These are phyloP conservation scores for Penicillium polonicum DNA, from an alignment of 2,329 filamentous ascomycete genomes.

Conservation along the genomic window DNA sequence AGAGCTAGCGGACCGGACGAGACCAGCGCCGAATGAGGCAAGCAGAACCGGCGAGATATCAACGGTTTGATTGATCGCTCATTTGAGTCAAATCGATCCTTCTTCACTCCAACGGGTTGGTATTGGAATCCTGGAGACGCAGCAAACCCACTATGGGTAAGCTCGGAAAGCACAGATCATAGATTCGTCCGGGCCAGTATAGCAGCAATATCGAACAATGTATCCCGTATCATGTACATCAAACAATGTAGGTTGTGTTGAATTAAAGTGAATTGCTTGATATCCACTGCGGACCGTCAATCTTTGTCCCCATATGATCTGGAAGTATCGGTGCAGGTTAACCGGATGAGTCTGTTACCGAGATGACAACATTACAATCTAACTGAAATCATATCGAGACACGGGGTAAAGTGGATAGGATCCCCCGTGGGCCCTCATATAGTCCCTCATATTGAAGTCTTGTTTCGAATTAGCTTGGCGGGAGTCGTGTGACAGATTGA, in stretches of 20 bases:
- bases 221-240: neutral
- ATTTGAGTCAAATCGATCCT: neutral
- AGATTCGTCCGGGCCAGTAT: neutral
- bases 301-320: neutral
- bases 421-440: neutral
- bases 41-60: slow-evolving; percentile 9
- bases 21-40: slow-evolving; percentile 1
- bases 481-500: neutral
- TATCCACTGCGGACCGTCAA: slow-evolving; percentile 1
- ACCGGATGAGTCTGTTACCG: neutral
- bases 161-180: neutral
- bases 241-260: neutral
- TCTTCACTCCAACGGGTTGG: no score
- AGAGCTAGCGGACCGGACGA: slow-evolving; percentile 18
- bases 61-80: slow-evolving; percentile 10
- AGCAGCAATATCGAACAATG: neutral
- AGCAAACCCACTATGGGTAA: neutral
- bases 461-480: neutral
- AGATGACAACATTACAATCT: neutral
- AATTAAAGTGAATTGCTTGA: neutral
- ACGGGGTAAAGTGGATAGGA: neutral
- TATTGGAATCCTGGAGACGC: neutral
- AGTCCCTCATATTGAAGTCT: neutral
- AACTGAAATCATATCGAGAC: neutral
- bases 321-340: neutral